These are phyloP conservation scores for Hagleromyces aurorensis DNA, from an alignment of 805 yeast genomes.

Conservation along the genomic window DNA sequence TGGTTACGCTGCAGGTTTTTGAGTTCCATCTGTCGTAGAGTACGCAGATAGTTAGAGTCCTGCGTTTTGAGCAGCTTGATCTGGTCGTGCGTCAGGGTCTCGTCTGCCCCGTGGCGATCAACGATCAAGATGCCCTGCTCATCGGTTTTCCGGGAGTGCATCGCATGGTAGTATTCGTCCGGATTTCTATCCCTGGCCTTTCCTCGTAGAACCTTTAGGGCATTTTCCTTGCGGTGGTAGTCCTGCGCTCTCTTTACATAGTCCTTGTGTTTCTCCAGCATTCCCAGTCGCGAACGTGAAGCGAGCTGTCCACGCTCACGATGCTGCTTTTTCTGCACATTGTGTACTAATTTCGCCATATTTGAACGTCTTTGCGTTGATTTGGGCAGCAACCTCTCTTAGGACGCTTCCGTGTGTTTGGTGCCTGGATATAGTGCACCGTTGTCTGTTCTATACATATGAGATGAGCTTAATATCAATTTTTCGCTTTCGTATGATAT, in stretches of 20 bases:
- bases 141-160: constrained; percentile 67
- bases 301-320: constrained; percentile 85
- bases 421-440: neutral
- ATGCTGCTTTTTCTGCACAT: constrained; percentile 93
- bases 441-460: constrained; percentile 1
- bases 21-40: constrained; percentile 62
- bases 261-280: constrained; percentile 88
- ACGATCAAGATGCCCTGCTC: constrained; percentile 56
- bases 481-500: neutral
- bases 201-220: constrained; percentile 58
- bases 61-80: constrained; percentile 81
- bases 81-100: constrained; percentile 59
- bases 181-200: constrained; percentile 76
- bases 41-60: constrained; percentile 78
- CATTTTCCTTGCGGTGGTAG: constrained; percentile 49
- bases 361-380: constrained; percentile 1
- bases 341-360: constrained; percentile 79
- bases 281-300: constrained; percentile 67
- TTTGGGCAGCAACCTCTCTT: neutral
- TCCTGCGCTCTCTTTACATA: constrained; percentile 65
- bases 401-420: neutral
- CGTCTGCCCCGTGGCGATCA: constrained; percentile 48
- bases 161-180: constrained; percentile 94
- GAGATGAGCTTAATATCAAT: constrained; percentile 6
- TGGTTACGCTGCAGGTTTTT: constrained; percentile 49